Evolutionary conservation across 768 basidiomycete genomes (phyloP), one percentile per base, ranked within the genome.

Genomic region (Hygrophoropsis aurantiaca): DNA sequence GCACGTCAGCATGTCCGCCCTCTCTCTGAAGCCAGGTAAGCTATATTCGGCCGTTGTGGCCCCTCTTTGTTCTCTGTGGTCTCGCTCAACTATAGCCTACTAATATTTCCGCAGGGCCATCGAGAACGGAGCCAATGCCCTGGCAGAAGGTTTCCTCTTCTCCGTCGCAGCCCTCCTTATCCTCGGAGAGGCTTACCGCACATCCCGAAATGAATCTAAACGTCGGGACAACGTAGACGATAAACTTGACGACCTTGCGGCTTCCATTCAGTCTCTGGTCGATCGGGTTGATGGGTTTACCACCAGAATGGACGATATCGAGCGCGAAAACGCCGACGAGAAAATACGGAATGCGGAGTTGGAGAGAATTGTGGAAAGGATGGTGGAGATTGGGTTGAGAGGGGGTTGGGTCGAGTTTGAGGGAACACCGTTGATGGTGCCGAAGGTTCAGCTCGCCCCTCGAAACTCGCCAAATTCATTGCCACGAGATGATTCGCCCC

Each of bases 81-180:
- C 8, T 15, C 7, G 23, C 20, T 25, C 24, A 11, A 5, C 20
- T 5, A 11, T n/a, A n/a, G 11, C 4, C 20, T 18, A 23, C 33
- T 36, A 10, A 34, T 9, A 24, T 18, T 7, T 16, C 27, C 33
- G 16, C 52, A 90, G 88, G 49, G 90, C 90, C 0, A 87, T 93
- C 49, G 88, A 91, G 49, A 90, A 86, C 55, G 90, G 90, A 18
- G 87, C 90, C 13, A 93, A 91, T 54, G 74, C 84, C 5, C 72
- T 93, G 4, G 90, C 90, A 0, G 90, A 93, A 65, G 87, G 87
- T 0, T 93, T 93, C 54, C 75, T 93, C 3, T 93, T 93, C 59
- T 59, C 71, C 16, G 90, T 93, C 2, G 90, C 90, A 0, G 83
- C 85, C 2, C 65, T 65, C 0, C 71, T 93, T 5, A 91, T 94